Percentiles rank a stretch among this genome's conserved stretches.
Conservation (phyloP, 2,329 filamentous ascomycete genomes). For the Blastomyces emzantsi region DNA sequence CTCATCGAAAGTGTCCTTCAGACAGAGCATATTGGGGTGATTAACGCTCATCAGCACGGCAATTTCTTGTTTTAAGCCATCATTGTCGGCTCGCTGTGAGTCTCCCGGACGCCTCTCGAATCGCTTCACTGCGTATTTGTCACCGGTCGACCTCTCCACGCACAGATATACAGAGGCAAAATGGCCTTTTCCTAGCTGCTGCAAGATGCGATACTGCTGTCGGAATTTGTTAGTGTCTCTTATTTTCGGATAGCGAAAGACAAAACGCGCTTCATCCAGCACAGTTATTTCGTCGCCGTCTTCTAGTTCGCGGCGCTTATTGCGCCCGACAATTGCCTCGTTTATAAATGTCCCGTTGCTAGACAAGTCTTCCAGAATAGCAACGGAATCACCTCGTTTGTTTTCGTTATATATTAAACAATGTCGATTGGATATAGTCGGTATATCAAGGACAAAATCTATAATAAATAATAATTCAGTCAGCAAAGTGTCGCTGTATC, state of each 20-base stretch:
- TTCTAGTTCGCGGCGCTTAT: constrained; percentile 78
- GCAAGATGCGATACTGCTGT: constrained; percentile 74
- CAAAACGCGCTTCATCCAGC: constrained; percentile 72
- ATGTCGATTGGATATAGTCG: constrained; percentile 74
- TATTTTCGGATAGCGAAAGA: constrained; percentile 80
- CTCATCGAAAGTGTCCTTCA: constrained; percentile 95
- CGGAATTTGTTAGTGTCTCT: constrained; percentile 67
- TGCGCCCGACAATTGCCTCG: constrained; percentile 79
- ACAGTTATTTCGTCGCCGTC: constrained; percentile 89
- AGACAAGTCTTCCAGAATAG: constrained; percentile 84
- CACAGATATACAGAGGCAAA: constrained; percentile 92
- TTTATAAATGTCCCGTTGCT: constrained; percentile 97
- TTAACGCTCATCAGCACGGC: constrained; percentile 95
- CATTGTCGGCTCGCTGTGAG: constrained; percentile 73
- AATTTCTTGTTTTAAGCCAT: constrained; percentile 89
- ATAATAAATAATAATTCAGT: background rate
- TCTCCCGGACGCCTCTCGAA: constrained; percentile 79
- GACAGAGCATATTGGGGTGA: constrained; percentile 82
- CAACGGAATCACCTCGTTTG: constrained; percentile 49
- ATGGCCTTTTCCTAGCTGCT: constrained; percentile 87
- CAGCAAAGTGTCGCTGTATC: background rate
- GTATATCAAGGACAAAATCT: constrained; percentile 67
- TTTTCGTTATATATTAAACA: constrained; percentile 49
- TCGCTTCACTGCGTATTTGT: constrained; percentile 84
- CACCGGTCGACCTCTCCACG: constrained; percentile 73